Conservation (phyloP, 2,329 filamentous ascomycete genomes). For the Arthrobotrys sphaeroides region DNA sequence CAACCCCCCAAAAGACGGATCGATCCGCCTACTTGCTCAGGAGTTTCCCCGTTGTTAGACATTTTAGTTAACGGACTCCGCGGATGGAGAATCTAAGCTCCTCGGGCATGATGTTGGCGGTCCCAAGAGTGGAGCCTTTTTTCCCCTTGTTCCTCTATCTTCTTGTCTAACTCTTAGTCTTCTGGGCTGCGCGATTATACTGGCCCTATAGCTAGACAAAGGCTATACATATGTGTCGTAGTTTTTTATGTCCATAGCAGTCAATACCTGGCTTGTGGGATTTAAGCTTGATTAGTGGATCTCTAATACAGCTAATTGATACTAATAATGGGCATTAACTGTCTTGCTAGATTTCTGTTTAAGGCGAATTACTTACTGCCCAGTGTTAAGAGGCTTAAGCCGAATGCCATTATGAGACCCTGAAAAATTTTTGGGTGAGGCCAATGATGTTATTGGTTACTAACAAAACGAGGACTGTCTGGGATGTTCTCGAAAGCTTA, state of each 20-base stretch:
- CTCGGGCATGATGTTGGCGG: neutral
- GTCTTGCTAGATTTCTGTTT: slow-evolving; percentile 2
- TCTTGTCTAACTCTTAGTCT: neutral
- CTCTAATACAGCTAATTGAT: neutral
- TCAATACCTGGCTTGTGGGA: neutral
- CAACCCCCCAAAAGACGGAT: slow-evolving; percentile 17
- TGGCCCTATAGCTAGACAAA: neutral
- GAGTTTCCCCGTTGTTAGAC: slow-evolving; percentile 11
- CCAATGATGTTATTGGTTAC: slow-evolving; percentile 3
- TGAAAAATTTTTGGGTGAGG: neutral
- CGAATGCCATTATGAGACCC: neutral
- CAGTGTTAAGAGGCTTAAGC: neutral
- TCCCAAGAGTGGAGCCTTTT: slow-evolving; percentile 1
- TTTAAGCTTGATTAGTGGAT: slow-evolving; percentile 19
- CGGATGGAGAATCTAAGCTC: slow-evolving; percentile 14
- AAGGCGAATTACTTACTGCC: slow-evolving; percentile 6
- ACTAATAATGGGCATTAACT: slow-evolving; percentile 21
- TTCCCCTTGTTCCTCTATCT: neutral
- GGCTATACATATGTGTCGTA: neutral
- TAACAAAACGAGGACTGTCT: neutral
- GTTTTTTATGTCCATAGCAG: neutral
- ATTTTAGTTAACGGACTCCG: slow-evolving; percentile 1
- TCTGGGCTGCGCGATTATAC: slow-evolving; percentile 5
- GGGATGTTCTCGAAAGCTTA: slow-evolving; percentile 6
- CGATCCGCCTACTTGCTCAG: slow-evolving; percentile 13